A percentile compares a stretch with the other conserved stretches of the same genome.
phyloP scores from a whole-genome alignment of 1,284 basidiomycete species.

The Pisolithus thermaeus region DNA sequence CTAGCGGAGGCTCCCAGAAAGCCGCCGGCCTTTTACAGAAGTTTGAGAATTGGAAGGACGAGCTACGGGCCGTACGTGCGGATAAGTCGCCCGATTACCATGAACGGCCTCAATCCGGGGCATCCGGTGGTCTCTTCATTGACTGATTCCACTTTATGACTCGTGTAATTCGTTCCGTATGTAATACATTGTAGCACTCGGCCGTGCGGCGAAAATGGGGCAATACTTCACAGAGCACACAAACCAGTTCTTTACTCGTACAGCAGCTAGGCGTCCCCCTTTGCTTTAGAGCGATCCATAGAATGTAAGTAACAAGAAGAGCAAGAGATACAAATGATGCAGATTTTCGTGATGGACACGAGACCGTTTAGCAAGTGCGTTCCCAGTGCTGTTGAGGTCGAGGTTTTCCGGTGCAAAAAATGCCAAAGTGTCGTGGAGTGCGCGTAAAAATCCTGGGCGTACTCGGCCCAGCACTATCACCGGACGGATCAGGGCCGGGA shows the following conservation, averaged over 20 bases:
- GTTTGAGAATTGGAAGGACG: slow-evolving; percentile 3
- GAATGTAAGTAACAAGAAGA: background rate
- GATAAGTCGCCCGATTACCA: background rate
- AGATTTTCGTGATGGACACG: background rate
- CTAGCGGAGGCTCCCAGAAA: background rate
- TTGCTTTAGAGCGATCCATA: background rate
- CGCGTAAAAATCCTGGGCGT: slow-evolving; percentile 11
- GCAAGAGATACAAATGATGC: slow-evolving; percentile 6
- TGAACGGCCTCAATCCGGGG: background rate
- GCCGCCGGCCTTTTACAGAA: background rate
- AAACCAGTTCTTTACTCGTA: background rate
- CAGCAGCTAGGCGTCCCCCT: background rate
- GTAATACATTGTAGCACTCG: background rate
- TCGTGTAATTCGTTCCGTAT: background rate
- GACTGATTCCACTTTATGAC: background rate
- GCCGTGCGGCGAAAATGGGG: too few relatives aligned
- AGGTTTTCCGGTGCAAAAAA: slow-evolving; percentile 28
- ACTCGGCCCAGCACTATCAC: slow-evolving; percentile 4
- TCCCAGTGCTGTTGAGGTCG: slow-evolving; percentile 8
- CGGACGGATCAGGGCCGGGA: slow-evolving; percentile 2
- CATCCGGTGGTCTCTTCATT: background rate
- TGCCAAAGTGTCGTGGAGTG: slow-evolving; percentile 23
- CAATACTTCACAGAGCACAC: background rate
- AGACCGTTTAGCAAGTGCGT: slow-evolving; percentile 6
- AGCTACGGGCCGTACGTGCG: background rate